Conservation (phyloP, 768 basidiomycete genomes). For the Gautieria morchelliformis region DNA sequence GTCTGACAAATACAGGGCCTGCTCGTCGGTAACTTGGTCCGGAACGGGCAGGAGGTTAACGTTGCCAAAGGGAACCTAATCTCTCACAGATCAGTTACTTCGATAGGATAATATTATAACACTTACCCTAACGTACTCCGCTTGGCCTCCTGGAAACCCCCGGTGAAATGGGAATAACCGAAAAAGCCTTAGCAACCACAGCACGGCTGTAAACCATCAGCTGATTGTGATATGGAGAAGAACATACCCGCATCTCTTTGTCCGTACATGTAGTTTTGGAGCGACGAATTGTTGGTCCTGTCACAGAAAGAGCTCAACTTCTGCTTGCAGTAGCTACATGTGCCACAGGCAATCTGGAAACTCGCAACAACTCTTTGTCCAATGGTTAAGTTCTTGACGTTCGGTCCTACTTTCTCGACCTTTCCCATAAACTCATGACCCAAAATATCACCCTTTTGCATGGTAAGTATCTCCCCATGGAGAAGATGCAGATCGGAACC, state of each 20-base stretch:
- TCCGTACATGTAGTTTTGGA: slow-evolving; percentile 54
- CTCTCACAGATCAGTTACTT: too few species aligned
- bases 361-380: slow-evolving; percentile 72
- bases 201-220: background rate
- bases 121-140: slow-evolving; percentile 50
- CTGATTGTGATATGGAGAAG: background rate
- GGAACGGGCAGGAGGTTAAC: slow-evolving; percentile 67
- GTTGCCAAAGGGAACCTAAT: slow-evolving; percentile 51
- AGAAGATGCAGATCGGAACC: slow-evolving; percentile 59
- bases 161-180: slow-evolving; percentile 62
- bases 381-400: slow-evolving; percentile 45
- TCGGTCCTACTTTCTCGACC: slow-evolving; percentile 55
- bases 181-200: slow-evolving; percentile 41
- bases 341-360: slow-evolving; percentile 71
- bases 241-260: slow-evolving; percentile 42
- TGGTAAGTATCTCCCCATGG: slow-evolving; percentile 56
- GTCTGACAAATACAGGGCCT: slow-evolving; percentile 46
- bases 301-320: slow-evolving; percentile 69
- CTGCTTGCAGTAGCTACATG: slow-evolving; percentile 63
- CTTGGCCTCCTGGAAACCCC: slow-evolving; percentile 71
- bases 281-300: slow-evolving; percentile 55
- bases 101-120: too few species aligned
- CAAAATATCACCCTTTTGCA: slow-evolving; percentile 67
- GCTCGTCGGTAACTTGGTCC: slow-evolving; percentile 53
- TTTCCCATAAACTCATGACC: slow-evolving; percentile 72